Base-by-base conservation (phyloP, 225 moss, liverwort and hornwort species). In the Straminergon stramineum region DNA sequence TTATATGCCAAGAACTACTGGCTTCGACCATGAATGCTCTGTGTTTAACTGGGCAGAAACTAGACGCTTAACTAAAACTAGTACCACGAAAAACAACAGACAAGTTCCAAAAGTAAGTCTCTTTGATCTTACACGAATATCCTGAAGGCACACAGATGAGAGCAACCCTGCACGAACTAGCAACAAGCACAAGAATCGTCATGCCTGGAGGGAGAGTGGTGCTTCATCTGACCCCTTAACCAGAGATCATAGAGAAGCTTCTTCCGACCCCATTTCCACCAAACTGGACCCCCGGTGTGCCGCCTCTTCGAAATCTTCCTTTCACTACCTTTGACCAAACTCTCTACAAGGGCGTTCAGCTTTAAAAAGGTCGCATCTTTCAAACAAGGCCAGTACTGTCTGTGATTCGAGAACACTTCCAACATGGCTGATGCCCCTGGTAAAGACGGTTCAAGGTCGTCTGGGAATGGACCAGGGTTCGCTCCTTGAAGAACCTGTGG, bases 401-500 rank as follows among this genome's bases (percentile, higher is more conserved):
- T 91, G 69, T 97, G 99, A 70, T 89, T 88, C 67, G 88, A 82
- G 83, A 97, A 95, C 61, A 97, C 97, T n/a, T 97, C 89, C 79
- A 97, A 84, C 95, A 99, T 94, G 31, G 97, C 94, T 19, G 93
- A 66, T 73, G 95, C 96, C 58, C 97, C 99, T 20, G 92, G 92
- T 89, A 92, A 90, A 66, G 95, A 94, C 60, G 99, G 97, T 65
- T 93, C 94, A 22, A 97, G 80, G 89, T 94, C 91, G 41, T 93
- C 91, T 75, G 93, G 93, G 48, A 95, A 86, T 23, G 95, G 90
- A 66, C 91, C 94, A 45, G 95, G 96, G 91, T 86, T 90, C 57
- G 95, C 94, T 85, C 97, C 99, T 79, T 96, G 93, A 77, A 99
- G 95, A 74, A 99, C 96, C 99, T 99, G 93, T 78, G 79, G 22